Percentiles rank a stretch among this genome's conserved stretches.
Conservation (phyloP, 1,139 yeast genomes). For the Kodamaea plutei region DNA sequence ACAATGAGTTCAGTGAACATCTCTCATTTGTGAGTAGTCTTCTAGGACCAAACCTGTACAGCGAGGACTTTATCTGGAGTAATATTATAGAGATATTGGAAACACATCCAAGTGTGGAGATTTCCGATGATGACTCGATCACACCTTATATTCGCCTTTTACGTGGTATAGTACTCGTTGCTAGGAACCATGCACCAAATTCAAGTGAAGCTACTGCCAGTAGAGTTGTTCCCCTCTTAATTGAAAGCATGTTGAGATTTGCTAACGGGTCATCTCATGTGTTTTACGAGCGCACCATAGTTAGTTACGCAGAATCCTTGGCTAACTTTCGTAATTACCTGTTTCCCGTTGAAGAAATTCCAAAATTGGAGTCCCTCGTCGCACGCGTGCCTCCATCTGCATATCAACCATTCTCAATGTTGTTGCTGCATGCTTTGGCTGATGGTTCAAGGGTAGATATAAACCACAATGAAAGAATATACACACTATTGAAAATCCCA, state of each 20-base stretch:
- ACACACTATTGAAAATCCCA: constrained; percentile 5
- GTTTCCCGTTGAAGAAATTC: background rate
- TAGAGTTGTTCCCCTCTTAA: constrained; percentile 3
- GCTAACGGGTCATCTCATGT: background rate
- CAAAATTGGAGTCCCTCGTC: background rate
- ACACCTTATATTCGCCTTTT: constrained; percentile 6
- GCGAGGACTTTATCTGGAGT: too few species aligned
- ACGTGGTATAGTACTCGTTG: constrained; percentile 8
- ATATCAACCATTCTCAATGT: constrained; percentile 4
- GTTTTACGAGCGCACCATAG: constrained; percentile 9
- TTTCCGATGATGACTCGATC: background rate
- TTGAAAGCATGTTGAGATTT: constrained; percentile 5
- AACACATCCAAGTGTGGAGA: constrained; percentile 1
- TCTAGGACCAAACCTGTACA: too few species aligned
- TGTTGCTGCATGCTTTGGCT: constrained; percentile 5
- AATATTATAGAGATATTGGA: constrained; percentile 4
- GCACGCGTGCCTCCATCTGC: constrained; percentile 1
- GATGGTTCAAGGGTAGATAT: constrained; percentile 8
- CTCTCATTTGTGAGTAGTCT: too few species aligned
- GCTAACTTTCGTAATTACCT: constrained; percentile 11
- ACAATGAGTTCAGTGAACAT: too few species aligned
- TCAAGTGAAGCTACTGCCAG: constrained; percentile 1
- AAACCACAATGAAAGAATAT: constrained; percentile 10
- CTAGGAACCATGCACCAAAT: constrained; percentile 7
- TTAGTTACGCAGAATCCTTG: constrained; percentile 11